Evolutionary conservation across 495 filamentous ascomycete species (phyloP), one percentile per base, ranked within the genome.

Genomic region (Penicillium dipodomyicola): DNA sequence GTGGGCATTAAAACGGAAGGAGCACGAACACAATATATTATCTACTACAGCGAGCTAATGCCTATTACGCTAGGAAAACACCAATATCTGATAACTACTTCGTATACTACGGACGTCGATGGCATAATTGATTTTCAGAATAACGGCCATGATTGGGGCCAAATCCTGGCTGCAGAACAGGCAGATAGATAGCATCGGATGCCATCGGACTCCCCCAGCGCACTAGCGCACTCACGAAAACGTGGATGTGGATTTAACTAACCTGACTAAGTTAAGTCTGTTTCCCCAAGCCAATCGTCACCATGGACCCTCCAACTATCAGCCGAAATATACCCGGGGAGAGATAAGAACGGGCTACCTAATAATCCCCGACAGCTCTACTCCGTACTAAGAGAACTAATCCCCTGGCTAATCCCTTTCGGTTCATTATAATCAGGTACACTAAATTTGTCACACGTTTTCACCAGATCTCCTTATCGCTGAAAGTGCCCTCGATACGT

Each of bases 61-160:
- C 60, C 57, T 6, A 43, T 61, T 29, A 68, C 56, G 15, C 15
- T 45, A 19, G 27, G 54, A 15, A 66, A 56, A 40, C 60, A 68
- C 20, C 47, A 64, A 23, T 27, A 45, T 19, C 35, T n/a, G n/a
- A 39, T 9, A 9, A 35, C 33, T 15, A 35, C 33, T 2, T 5
- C 15, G 5, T 9, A 39, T 1, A 17, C 15, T 9, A n/a, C n/a
- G 5, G 14, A 15, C 35, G 0, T 17, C 15, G 35, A 39, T 17
- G 35, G 8, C 35, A 39, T 9, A 1, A 17, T 17, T n/a, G 7
- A 6, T n/a, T 17, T 39, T 2, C 8, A 39, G n/a, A 17, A 39
- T 17, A 17, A 39, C 6, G 2, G 35, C 15, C n/a, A 39, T 17
- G n/a, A 39, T 39, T 17, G n/a, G 8, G 15, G 35, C 15, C n/a